Percentiles rank a stretch among this genome's conserved stretches.
Evolutionary conservation across 371 early-diverging fungal genomes (phyloP).

Genomic region (Rhizopus arrhizus): DNA sequence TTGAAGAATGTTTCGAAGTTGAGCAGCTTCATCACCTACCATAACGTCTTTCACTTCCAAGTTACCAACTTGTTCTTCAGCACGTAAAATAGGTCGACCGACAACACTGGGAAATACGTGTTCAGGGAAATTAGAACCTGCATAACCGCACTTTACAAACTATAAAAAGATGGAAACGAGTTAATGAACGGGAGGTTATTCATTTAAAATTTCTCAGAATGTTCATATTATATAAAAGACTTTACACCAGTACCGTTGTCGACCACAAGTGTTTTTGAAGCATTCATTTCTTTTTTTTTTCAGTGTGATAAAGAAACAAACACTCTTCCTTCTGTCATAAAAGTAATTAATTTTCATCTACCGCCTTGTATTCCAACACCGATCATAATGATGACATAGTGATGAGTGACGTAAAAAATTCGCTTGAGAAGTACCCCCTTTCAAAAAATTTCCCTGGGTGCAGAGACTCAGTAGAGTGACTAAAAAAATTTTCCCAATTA

Average conservation of each 20-base stretch:
- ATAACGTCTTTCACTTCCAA: conserved; percentile 88
- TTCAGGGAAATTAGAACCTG: conserved; percentile 95
- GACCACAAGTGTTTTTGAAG: conserved; percentile 83
- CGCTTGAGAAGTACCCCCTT: background rate
- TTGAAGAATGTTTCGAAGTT: conserved; percentile 83
- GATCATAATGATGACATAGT: background rate
- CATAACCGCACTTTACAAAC: conserved; percentile 97
- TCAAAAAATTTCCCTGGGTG: no score
- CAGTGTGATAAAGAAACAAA: no score
- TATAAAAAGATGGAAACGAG: conserved; percentile 29
- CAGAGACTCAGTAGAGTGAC: background rate
- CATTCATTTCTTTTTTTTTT: conserved; percentile 39
- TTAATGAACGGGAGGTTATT: background rate
- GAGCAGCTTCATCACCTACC: conserved; percentile 96
- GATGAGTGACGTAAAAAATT: background rate
- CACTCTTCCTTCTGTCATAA: no score
- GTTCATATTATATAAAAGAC: no score
- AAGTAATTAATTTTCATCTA: no score
- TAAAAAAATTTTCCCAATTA: conserved; percentile 5
- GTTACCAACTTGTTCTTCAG: conserved; percentile 86
- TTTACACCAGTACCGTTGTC: conserved; percentile 95
- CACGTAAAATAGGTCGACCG: conserved; percentile 95
- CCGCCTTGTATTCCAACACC: background rate
- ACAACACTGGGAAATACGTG: conserved; percentile 96
- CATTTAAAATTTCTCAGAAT: conserved; percentile 29